Conservation (phyloP, 768 basidiomycete genomes). For the Hydnomerulius pinastri region DNA sequence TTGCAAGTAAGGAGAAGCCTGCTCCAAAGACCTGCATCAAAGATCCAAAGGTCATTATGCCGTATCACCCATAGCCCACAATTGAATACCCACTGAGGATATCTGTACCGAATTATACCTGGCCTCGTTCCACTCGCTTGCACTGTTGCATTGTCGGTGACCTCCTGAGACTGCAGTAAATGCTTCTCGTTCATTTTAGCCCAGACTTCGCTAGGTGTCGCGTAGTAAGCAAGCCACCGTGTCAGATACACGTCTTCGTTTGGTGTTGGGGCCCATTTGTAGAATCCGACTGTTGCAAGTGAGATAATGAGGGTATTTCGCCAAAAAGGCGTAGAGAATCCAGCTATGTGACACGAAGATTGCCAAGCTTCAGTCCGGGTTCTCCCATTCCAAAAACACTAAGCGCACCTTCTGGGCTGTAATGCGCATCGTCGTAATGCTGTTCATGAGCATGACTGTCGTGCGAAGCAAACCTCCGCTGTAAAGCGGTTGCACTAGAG, state of each 20-base stretch:
- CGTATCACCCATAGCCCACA: not conserved
- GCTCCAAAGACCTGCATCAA: slow-evolving; percentile 50
- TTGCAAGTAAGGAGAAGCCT: slow-evolving; percentile 60
- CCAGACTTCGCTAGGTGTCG: slow-evolving; percentile 56
- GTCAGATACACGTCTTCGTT: slow-evolving; percentile 65
- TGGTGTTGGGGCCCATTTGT: slow-evolving; percentile 69
- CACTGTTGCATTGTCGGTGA: slow-evolving; percentile 40
- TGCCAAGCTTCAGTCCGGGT: slow-evolving; percentile 3
- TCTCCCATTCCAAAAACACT: not conserved
- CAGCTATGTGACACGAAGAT: slow-evolving; percentile 36
- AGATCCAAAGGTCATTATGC: slow-evolving; percentile 6
- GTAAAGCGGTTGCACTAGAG: slow-evolving; percentile 27
- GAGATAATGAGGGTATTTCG: slow-evolving; percentile 57
- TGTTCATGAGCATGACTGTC: slow-evolving; percentile 44
- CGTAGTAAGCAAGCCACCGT: slow-evolving; percentile 63
- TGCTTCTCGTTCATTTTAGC: slow-evolving; percentile 57
- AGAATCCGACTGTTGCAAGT: slow-evolving; percentile 51
- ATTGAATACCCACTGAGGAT: slow-evolving; percentile 65
- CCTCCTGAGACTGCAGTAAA: slow-evolving; percentile 45
- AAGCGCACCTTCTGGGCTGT: slow-evolving; percentile 62
- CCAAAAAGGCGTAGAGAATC: slow-evolving; percentile 70
- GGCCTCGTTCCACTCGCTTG: slow-evolving; percentile 45
- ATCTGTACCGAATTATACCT: slow-evolving; percentile 61
- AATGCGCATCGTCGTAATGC: slow-evolving; percentile 40
- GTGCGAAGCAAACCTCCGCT: slow-evolving; percentile 47